These are phyloP conservation scores for Globisporangium cystogenes DNA, from an alignment of 352 stramenopile genomes.

Conservation along the genomic window DNA sequence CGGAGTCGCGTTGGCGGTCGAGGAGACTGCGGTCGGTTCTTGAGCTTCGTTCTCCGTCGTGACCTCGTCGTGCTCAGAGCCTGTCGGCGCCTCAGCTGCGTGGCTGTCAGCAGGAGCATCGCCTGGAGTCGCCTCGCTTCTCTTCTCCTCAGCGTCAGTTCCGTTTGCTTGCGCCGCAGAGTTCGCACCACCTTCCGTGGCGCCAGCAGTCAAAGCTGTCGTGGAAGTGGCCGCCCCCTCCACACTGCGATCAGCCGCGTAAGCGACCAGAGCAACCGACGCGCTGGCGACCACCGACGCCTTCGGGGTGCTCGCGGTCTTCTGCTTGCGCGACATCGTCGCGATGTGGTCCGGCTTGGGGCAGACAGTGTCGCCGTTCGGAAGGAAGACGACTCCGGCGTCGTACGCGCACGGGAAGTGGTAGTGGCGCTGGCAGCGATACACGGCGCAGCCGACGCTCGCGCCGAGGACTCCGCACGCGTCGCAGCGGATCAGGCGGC, in stretches of 20 bases:
- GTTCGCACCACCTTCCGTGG: too few species aligned
- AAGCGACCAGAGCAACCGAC: not conserved
- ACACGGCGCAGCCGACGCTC: constrained; percentile 88
- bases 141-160: not conserved
- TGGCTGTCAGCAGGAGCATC: too few species aligned
- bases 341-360: constrained; percentile 42
- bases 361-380: constrained; percentile 67
- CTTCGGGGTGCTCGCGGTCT: not conserved
- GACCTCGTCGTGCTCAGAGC: not conserved
- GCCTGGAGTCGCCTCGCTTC: not conserved
- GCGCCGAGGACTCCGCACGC: constrained; percentile 87
- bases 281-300: not conserved
- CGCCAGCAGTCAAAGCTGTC: not conserved
- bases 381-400: constrained; percentile 59
- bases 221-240: not conserved
- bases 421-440: constrained; percentile 87
- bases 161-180: too few species aligned
- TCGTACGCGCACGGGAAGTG: constrained; percentile 92
- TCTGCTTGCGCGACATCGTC: constrained; percentile 31
- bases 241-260: not conserved
- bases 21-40: not conserved
- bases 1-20: not conserved
- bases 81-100: not conserved
- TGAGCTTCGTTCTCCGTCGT: not conserved
- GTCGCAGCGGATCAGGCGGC: constrained; percentile 88